These are phyloP conservation scores for Tetracladium setigerum DNA, from an alignment of 495 filamentous ascomycete genomes.

Conservation along the genomic window DNA sequence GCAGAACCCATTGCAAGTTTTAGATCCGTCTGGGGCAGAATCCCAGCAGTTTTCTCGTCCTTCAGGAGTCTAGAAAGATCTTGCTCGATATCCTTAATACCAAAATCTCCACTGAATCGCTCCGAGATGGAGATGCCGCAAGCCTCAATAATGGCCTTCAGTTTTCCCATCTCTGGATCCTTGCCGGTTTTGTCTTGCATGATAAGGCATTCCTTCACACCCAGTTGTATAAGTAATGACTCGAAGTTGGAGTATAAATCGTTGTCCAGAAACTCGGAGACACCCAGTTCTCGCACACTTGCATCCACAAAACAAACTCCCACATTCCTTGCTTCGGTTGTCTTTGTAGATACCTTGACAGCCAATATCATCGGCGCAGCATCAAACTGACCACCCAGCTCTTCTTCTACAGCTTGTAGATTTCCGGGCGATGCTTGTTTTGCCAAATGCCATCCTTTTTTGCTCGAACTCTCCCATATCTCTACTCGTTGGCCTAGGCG, in stretches of 20 bases:
- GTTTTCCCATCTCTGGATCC: constrained; percentile 83
- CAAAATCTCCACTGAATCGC: constrained; percentile 68
- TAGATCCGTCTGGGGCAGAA: constrained; percentile 83
- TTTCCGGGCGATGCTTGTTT: constrained; percentile 96
- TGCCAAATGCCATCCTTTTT: constrained; percentile 81
- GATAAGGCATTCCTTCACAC: constrained; percentile 88
- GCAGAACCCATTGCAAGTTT: constrained; percentile 97
- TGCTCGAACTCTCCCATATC: constrained; percentile 72
- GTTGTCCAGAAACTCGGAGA: constrained; percentile 97
- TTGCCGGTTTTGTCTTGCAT: constrained; percentile 59
- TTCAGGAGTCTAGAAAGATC: constrained; percentile 80
- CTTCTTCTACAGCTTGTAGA: constrained; percentile 94
- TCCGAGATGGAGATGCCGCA: constrained; percentile 87
- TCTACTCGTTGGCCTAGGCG: constrained; percentile 84
- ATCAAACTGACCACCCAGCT: constrained; percentile 81
- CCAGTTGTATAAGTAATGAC: constrained; percentile 89
- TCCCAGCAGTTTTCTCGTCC: constrained; percentile 69
- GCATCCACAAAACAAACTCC: constrained; percentile 98
- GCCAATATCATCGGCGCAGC: constrained; percentile 88
- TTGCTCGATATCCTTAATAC: constrained; percentile 90
- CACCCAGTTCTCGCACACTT: constrained; percentile 88
- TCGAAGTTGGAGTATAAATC: constrained; percentile 98
- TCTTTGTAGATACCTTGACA: constrained; percentile 85
- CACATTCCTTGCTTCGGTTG: constrained; percentile 75
- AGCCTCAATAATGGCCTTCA: constrained; percentile 79